Conservation (phyloP, 2,329 filamentous ascomycete genomes). For the Myriangium duriaei region DNA sequence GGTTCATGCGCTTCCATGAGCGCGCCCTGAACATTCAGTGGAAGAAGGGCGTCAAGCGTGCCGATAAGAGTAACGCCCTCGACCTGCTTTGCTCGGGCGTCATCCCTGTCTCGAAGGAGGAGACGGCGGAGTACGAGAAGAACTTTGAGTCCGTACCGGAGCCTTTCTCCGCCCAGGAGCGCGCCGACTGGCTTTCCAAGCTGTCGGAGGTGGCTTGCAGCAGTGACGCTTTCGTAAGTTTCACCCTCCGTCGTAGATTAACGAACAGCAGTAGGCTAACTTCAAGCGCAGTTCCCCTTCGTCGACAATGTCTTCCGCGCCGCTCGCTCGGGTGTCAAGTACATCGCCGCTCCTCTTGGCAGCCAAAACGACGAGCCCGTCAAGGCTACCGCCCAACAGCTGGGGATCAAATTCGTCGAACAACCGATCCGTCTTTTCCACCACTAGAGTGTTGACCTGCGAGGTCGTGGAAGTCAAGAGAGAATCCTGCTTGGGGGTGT, state of each 20-base stretch:
- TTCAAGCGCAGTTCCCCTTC: slow-evolving; percentile 67
- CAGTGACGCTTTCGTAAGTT: slow-evolving; percentile 84
- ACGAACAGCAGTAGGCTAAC: not conserved
- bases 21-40: slow-evolving; percentile 79
- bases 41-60: slow-evolving; percentile 93
- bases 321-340: slow-evolving; percentile 79
- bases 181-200: slow-evolving; percentile 73
- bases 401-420: slow-evolving; percentile 89
- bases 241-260: not conserved
- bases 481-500: no score
- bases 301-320: slow-evolving; percentile 95
- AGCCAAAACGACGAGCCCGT: slow-evolving; percentile 76
- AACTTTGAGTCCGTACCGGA: slow-evolving; percentile 82
- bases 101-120: slow-evolving; percentile 68
- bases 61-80: slow-evolving; percentile 97
- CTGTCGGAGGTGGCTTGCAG: slow-evolving; percentile 73
- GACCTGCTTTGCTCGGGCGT: slow-evolving; percentile 87
- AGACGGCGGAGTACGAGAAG: slow-evolving; percentile 75
- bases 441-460: slow-evolving; percentile 58
- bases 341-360: slow-evolving; percentile 84
- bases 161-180: slow-evolving; percentile 73
- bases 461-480: no score
- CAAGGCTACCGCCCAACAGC: slow-evolving; percentile 80
- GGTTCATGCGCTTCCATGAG: slow-evolving; percentile 98
- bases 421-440: slow-evolving; percentile 92